Evolutionary conservation across 2,329 filamentous ascomycete species (phyloP).

Genomic region (Elsinoe arachidis): DNA sequence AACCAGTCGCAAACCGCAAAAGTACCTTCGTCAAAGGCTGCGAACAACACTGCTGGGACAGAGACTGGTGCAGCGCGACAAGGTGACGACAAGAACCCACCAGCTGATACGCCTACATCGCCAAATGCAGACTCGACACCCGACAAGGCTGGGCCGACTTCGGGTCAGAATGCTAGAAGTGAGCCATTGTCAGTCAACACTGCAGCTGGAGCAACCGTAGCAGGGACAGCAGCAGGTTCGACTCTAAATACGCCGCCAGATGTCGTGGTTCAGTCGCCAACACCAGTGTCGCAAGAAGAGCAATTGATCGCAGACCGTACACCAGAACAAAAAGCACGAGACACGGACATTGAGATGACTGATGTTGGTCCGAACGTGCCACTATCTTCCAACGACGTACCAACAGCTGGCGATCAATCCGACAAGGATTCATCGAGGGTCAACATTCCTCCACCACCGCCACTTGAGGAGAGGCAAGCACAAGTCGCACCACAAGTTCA

Average conservation of each 20-base stretch:
- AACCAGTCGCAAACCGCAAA: slow-evolving; percentile 10
- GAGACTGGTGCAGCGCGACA: slow-evolving; percentile 13
- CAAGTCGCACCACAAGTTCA: slow-evolving; percentile 14
- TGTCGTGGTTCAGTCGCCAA: slow-evolving; percentile 38
- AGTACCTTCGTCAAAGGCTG: slow-evolving; percentile 9
- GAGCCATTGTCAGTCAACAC: slow-evolving; percentile 15
- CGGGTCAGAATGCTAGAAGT: background rate
- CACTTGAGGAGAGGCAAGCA: slow-evolving; percentile 38
- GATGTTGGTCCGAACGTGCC: slow-evolving; percentile 46
- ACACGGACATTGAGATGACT: slow-evolving; percentile 56
- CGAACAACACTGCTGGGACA: slow-evolving; percentile 9
- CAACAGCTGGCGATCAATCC: slow-evolving; percentile 21
- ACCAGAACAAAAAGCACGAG: slow-evolving; percentile 38
- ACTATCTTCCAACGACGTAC: slow-evolving; percentile 43
- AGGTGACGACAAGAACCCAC: slow-evolving; percentile 2
- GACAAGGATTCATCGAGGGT: slow-evolving; percentile 32
- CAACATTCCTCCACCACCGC: slow-evolving; percentile 50
- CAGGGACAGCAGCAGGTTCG: background rate
- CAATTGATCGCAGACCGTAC: slow-evolving; percentile 42
- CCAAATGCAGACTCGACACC: slow-evolving; percentile 13
- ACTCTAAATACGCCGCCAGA: slow-evolving; percentile 21
- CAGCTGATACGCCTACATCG: slow-evolving; percentile 7
- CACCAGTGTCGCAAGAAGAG: slow-evolving; percentile 33
- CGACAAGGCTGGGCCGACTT: slow-evolving; percentile 14
- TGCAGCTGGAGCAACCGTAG: background rate